Percentiles rank a stretch among this genome's conserved stretches.
Conservation (phyloP, 1,284 basidiomycete genomes). For the Austropuccinia psidii region DNA sequence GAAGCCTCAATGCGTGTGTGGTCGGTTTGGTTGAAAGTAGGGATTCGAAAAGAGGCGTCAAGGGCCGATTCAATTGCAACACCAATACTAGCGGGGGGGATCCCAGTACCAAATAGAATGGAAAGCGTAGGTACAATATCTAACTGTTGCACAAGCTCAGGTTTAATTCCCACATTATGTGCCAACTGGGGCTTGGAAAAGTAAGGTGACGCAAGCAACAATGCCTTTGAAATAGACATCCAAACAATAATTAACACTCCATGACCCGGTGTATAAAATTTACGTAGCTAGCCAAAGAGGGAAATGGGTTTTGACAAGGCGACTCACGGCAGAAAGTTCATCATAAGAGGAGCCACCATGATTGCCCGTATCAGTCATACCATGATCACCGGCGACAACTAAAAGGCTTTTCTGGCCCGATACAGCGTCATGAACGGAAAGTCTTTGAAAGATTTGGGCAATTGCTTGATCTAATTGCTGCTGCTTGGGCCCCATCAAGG, state of each 20-base stretch:
- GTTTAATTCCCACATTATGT: not conserved
- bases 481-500: conserved; percentile 41
- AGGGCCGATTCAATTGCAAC: conserved; percentile 39
- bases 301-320: not conserved
- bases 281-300: conserved; percentile 20
- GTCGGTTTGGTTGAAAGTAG: not conserved
- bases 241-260: not conserved
- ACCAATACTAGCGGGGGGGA: conserved; percentile 41
- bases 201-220: conserved; percentile 26
- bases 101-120: conserved; percentile 39
- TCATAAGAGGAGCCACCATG: conserved; percentile 41
- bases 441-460: conserved; percentile 20
- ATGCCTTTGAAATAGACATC: not conserved
- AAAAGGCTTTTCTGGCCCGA: conserved; percentile 38
- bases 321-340: conserved; percentile 39
- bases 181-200: not conserved
- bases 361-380: conserved; percentile 42
- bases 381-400: conserved; percentile 41
- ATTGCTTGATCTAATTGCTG: conserved; percentile 39
- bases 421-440: conserved; percentile 28
- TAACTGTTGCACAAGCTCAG: conserved; percentile 39
- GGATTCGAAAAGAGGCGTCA: not conserved
- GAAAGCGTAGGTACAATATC: conserved; percentile 42
- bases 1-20: not conserved
- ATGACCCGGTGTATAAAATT: conserved; percentile 3